These are phyloP conservation scores for Mesotaenium endlicherianum DNA, from an alignment of 139 green algal species.

Conservation along the genomic window DNA sequence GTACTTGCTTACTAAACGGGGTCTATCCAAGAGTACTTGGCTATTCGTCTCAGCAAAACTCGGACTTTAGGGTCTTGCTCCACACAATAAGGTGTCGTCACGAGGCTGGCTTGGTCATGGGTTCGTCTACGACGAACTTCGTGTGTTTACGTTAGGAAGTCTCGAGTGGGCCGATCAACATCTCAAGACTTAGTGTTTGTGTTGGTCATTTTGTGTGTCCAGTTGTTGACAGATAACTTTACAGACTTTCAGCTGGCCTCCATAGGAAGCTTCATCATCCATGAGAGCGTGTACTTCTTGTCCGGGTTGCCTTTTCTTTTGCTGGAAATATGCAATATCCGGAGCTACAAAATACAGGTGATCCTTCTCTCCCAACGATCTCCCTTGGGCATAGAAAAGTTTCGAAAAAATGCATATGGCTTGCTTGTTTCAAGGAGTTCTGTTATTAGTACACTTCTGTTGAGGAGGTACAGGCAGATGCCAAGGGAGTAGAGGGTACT, in stretches of 20 bases:
- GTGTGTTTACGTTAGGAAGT: background rate
- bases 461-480: no score
- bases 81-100: background rate
- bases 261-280: conserved; percentile 44
- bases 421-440: no score
- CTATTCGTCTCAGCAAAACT: no score
- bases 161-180: no score
- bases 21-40: no score
- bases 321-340: conserved; percentile 28
- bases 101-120: background rate
- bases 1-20: no score
- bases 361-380: no score
- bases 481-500: no score
- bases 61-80: background rate
- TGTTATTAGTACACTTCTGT: no score
- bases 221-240: conserved; percentile 38
- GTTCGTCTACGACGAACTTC: background rate
- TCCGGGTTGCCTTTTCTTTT: conserved; percentile 32
- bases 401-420: no score
- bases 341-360: conserved; percentile 49
- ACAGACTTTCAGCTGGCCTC: conserved; percentile 45
- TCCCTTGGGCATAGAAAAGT: no score
- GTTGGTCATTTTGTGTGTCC: background rate
- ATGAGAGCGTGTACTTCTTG: conserved; percentile 51
- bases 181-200: background rate